These are phyloP conservation scores for Suillus cothurnatus DNA, from an alignment of 768 basidiomycete species.

Conservation along the genomic window DNA sequence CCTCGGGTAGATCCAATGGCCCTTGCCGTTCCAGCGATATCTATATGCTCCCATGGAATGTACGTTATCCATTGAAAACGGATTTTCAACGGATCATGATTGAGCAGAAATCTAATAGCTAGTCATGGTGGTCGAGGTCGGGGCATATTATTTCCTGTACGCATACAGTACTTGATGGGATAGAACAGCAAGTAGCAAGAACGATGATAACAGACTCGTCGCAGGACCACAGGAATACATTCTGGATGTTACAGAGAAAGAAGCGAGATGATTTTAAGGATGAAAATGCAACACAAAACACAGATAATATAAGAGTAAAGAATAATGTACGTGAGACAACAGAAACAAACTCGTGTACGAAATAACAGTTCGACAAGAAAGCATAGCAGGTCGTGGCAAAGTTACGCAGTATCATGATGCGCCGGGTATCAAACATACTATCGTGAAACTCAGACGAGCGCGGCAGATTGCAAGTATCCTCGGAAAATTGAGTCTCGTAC, in stretches of 20 bases:
- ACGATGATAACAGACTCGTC: neutral
- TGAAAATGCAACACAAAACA: constrained; percentile 4
- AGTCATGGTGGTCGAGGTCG: neutral
- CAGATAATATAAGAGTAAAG: constrained; percentile 1
- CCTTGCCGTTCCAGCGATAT: neutral
- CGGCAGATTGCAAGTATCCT: constrained; percentile 72
- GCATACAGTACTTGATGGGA: neutral
- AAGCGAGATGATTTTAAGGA: neutral
- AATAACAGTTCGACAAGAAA: constrained; percentile 6
- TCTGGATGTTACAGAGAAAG: neutral
- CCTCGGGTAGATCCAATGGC: neutral
- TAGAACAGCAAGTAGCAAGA: neutral
- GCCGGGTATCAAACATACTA: neutral
- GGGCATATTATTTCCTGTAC: neutral
- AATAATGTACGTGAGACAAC: constrained; percentile 1
- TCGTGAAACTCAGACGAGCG: constrained; percentile 51
- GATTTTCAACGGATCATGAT: neutral
- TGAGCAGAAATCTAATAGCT: neutral
- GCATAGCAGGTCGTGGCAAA: neutral
- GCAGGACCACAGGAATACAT: neutral
- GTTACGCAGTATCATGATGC: neutral
- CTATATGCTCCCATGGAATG: neutral
- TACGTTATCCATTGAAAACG: neutral
- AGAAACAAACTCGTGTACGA: neutral
- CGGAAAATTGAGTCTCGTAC: constrained; percentile 78